Conservation (phyloP, 441 rosid species). For the Kokia cookei region DNA sequence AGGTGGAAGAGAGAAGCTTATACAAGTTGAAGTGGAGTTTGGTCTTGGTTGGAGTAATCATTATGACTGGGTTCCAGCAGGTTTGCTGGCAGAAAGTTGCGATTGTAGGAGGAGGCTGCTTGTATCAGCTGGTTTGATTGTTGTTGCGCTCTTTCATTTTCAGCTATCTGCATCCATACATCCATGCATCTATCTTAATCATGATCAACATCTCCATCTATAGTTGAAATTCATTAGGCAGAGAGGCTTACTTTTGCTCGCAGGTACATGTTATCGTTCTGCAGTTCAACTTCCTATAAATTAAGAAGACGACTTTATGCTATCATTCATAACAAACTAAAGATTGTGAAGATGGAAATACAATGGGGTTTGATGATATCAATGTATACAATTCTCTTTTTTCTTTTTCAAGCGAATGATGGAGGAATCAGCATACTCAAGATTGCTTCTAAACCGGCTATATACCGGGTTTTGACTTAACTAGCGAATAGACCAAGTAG, state of each 20-base stretch:
- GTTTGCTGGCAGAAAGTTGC: constrained; percentile 55
- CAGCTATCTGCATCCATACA: constrained; percentile 45
- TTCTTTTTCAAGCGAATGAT: neutral
- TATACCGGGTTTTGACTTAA: too few relatives aligned
- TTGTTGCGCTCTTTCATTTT: constrained; percentile 44
- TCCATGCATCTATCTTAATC: neutral
- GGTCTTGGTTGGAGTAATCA: constrained; percentile 53
- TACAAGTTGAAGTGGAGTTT: constrained; percentile 77
- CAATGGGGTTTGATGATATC: neutral
- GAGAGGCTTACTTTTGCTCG: constrained; percentile 49
- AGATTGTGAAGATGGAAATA: neutral
- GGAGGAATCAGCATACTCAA: neutral
- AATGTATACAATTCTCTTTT: neutral
- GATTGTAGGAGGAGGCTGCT: constrained; percentile 30
- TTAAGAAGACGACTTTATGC: neutral
- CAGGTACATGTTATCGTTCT: constrained; percentile 72
- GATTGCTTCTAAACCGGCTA: neutral
- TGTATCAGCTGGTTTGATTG: constrained; percentile 36
- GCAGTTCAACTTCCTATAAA: constrained; percentile 78
- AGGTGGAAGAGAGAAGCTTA: constrained; percentile 20
- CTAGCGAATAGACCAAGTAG: neutral
- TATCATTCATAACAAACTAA: neutral
- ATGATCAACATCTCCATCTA: neutral
- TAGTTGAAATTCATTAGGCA: neutral
- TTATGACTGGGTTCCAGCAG: constrained; percentile 57